A percentile compares a stretch with the other conserved stretches of the same genome.
Conservation (phyloP, 139 green algal species). For the Chlorella sorokiniana region DNA sequence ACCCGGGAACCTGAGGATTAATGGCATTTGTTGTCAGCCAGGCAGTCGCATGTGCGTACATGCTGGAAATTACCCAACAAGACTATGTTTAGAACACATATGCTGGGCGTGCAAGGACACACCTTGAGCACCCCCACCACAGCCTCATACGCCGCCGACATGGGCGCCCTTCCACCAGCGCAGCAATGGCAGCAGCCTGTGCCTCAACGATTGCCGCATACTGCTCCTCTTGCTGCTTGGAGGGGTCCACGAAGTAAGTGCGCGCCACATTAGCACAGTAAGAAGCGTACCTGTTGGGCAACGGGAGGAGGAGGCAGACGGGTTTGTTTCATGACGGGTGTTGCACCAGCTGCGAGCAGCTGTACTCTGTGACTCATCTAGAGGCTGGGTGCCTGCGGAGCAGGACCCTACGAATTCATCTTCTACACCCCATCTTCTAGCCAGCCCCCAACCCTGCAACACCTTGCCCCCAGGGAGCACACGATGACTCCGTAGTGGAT, state of each 20-base stretch:
- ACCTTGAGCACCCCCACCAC: conserved; percentile 65
- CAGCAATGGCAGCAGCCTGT: conserved; percentile 80
- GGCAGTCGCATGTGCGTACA: not conserved
- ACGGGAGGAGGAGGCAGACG: not conserved
- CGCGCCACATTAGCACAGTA: conserved; percentile 95
- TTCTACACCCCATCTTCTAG: not conserved
- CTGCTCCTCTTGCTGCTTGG: conserved; percentile 74
- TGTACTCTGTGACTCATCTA: no score
- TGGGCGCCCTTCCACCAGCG: conserved; percentile 68
- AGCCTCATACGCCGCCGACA: conserved; percentile 76
- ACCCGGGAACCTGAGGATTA: no score
- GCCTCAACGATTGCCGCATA: conserved; percentile 78
- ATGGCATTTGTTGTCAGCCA: no score
- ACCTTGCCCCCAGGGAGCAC: conserved; percentile 47
- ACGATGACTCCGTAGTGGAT: conserved; percentile 74
- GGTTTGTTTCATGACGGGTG: not conserved
- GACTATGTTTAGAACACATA: not conserved
- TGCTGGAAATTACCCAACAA: not conserved
- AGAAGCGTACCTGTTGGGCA: conserved; percentile 66
- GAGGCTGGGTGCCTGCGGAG: no score
- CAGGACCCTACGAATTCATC: not conserved
- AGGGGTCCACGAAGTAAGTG: conserved; percentile 92
- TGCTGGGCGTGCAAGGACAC: not conserved
- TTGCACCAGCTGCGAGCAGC: no score
- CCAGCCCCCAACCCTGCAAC: not conserved